These are phyloP conservation scores for Pestalotiopsis fici DNA, from an alignment of 2,329 filamentous ascomycete species.

Conservation along the genomic window DNA sequence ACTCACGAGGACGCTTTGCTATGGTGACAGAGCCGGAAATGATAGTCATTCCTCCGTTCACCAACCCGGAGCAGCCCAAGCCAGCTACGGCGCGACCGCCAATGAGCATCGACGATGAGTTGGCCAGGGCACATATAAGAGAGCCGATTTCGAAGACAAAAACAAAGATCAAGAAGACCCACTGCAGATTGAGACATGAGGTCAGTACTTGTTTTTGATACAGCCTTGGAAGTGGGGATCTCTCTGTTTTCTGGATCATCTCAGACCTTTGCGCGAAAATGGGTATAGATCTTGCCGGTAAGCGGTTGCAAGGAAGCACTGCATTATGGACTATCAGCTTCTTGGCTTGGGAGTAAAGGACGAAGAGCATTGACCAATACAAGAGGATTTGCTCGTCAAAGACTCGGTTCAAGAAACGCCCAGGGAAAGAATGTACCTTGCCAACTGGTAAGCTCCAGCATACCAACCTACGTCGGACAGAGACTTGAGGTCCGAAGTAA, in stretches of 20 bases:
- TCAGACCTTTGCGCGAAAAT: slow-evolving; percentile 34
- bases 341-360: too few species aligned
- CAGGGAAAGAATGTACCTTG: not conserved
- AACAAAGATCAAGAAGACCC: slow-evolving; percentile 39
- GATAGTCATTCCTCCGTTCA: slow-evolving; percentile 50
- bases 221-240: not conserved
- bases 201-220: not conserved
- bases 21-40: slow-evolving; percentile 37
- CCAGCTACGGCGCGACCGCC: slow-evolving; percentile 53
- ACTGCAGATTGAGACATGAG: slow-evolving; percentile 22
- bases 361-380: too few species aligned
- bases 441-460: slow-evolving; percentile 11
- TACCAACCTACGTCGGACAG: slow-evolving; percentile 15
- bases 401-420: too few species aligned
- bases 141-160: slow-evolving; percentile 54
- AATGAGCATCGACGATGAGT: slow-evolving; percentile 49
- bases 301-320: slow-evolving; percentile 12
- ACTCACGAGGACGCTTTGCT: slow-evolving; percentile 33
- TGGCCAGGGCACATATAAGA: slow-evolving; percentile 48
- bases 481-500: slow-evolving; percentile 12
- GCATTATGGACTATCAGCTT: not conserved
- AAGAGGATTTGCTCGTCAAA: too few species aligned
- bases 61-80: slow-evolving; percentile 46
- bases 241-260: too few species aligned
- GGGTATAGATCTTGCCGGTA: slow-evolving; percentile 41